phyloP scores from a whole-genome alignment of 106 monocot genomes.

The Amphibolis antarctica region DNA sequence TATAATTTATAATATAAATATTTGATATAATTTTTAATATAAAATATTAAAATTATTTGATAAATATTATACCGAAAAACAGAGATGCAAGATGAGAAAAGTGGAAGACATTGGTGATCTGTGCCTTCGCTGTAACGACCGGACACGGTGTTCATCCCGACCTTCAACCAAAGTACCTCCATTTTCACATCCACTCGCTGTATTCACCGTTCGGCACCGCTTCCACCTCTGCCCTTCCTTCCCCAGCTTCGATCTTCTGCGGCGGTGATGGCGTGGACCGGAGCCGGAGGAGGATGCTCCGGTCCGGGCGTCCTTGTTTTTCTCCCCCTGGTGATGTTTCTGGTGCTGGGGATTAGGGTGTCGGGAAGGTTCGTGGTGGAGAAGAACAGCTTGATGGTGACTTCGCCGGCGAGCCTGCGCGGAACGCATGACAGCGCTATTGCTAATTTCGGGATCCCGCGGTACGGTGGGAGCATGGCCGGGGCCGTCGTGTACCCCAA shows the following conservation, averaged over 20 bases:
- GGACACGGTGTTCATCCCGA: too few relatives aligned
- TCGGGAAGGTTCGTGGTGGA: constrained; percentile 69
- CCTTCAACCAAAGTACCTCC: too few relatives aligned
- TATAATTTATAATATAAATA: too few relatives aligned
- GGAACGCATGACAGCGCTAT: constrained; percentile 92
- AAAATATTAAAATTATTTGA: too few relatives aligned
- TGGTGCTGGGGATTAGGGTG: neutral
- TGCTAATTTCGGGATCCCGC: constrained; percentile 94
- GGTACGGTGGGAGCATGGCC: constrained; percentile 94
- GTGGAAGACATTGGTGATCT: too few relatives aligned
- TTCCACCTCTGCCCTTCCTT: too few relatives aligned
- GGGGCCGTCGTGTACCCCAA: constrained; percentile 79
- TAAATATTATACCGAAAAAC: too few relatives aligned
- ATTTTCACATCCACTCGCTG: too few relatives aligned
- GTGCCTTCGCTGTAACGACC: too few relatives aligned
- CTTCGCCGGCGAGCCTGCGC: constrained; percentile 48
- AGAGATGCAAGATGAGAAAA: too few relatives aligned
- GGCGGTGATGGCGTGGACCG: neutral
- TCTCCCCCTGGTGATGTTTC: neutral
- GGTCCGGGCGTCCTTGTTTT: neutral
- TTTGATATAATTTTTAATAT: too few relatives aligned
- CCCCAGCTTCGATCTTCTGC: neutral
- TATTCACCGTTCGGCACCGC: too few relatives aligned
- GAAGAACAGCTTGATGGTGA: constrained; percentile 96
- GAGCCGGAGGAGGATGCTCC: neutral